Evolutionary conservation across 1,139 yeast species (phyloP).

Genomic region (Geotrichum fermentans): DNA sequence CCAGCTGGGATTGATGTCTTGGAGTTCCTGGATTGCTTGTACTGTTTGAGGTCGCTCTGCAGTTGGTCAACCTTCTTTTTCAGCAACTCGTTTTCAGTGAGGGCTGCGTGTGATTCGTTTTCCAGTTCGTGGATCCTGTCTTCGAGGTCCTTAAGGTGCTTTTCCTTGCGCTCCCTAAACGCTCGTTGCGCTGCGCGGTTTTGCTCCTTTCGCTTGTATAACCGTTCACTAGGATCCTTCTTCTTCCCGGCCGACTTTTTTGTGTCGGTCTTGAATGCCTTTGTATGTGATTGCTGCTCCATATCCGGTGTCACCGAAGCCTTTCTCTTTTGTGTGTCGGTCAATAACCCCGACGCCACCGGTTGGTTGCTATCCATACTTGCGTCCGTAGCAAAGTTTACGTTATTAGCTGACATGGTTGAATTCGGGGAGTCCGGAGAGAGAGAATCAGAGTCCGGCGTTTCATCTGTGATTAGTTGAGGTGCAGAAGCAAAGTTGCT

Average conservation of each 20-base stretch:
- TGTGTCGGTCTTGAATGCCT: constrained; percentile 29
- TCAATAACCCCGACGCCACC: not conserved
- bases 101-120: constrained; percentile 57
- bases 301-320: constrained; percentile 9
- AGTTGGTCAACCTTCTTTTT: constrained; percentile 71
- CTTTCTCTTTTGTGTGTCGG: constrained; percentile 16
- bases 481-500: no score
- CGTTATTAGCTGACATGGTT: not conserved
- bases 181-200: constrained; percentile 97
- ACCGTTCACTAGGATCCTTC: constrained; percentile 75
- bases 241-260: constrained; percentile 45
- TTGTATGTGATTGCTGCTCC: not conserved
- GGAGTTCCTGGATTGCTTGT: constrained; percentile 1
- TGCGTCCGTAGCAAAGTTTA: not conserved
- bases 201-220: constrained; percentile 86
- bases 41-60: constrained; percentile 64
- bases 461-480: no score
- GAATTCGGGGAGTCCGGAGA: not conserved
- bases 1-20: not conserved
- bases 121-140: constrained; percentile 69
- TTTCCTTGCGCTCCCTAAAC: constrained; percentile 88
- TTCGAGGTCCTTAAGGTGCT: constrained; percentile 79
- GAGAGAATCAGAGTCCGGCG: not conserved
- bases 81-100: constrained; percentile 67
- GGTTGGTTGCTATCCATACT: no score